Evolutionary conservation across 768 basidiomycete genomes (phyloP).

Genomic region (Trametes cubensis): DNA sequence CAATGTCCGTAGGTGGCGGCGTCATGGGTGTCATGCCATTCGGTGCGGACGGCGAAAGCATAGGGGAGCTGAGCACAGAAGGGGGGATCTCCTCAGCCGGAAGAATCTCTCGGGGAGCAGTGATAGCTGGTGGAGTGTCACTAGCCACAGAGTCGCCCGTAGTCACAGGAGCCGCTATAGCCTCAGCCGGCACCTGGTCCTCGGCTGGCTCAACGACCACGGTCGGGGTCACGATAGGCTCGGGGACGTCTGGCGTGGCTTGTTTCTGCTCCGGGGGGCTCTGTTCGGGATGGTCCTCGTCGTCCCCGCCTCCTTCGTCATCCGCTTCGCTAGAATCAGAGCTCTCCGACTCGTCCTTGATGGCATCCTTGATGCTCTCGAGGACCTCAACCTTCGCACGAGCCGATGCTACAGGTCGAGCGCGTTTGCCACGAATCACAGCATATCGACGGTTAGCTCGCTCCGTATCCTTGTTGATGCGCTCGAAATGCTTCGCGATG

Average conservation of each 20-base stretch:
- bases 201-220: constrained; percentile 5
- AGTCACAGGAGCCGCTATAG: neutral
- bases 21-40: constrained; percentile 25
- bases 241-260: neutral
- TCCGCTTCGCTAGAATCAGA: constrained; percentile 70
- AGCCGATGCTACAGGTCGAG: constrained; percentile 88
- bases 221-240: neutral
- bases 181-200: neutral
- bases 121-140: neutral
- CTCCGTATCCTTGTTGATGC: constrained; percentile 74
- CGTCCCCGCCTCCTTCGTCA: constrained; percentile 66
- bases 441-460: constrained; percentile 77
- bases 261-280: constrained; percentile 31
- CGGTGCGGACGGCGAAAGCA: constrained; percentile 26
- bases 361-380: constrained; percentile 88
- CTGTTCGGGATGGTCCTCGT: constrained; percentile 39
- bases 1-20: constrained; percentile 50
- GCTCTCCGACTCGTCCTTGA: constrained; percentile 78
- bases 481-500: constrained; percentile 90
- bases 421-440: constrained; percentile 83
- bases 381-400: constrained; percentile 87
- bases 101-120: constrained; percentile 3
- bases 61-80: constrained; percentile 62
- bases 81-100: constrained; percentile 28
- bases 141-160: neutral